phyloP scores from a whole-genome alignment of 2,329 filamentous ascomycete species.

The Diaporthe sp. region DNA sequence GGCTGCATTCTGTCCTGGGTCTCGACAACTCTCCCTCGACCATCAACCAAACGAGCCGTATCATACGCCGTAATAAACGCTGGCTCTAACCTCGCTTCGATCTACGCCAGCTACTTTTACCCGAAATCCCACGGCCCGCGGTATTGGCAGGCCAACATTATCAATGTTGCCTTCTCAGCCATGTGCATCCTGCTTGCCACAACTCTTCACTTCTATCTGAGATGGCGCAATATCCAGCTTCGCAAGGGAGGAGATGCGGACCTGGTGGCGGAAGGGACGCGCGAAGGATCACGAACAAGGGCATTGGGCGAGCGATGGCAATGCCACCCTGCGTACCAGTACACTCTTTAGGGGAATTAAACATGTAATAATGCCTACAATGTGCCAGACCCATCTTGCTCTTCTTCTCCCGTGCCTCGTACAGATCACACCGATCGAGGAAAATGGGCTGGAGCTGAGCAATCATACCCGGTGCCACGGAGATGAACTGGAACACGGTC shows the following conservation, averaged over 20 bases:
- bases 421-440: conserved; percentile 68
- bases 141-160: conserved; percentile 43
- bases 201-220: conserved; percentile 40
- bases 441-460: conserved; percentile 73
- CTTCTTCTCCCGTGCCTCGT: conserved; percentile 71
- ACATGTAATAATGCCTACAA: too few species aligned
- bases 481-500: conserved; percentile 72
- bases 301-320: conserved; percentile 40
- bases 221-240: conserved; percentile 40
- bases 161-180: conserved; percentile 43
- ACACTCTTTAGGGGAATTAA: too few species aligned
- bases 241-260: conserved; percentile 34
- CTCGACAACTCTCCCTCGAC: background rate
- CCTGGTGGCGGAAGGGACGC: background rate
- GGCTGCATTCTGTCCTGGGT: conserved; percentile 21
- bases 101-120: conserved; percentile 38
- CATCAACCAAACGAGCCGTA: background rate
- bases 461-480: conserved; percentile 71
- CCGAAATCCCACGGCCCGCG: conserved; percentile 36
- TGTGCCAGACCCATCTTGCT: conserved; percentile 60
- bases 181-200: conserved; percentile 41
- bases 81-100: conserved; percentile 7
- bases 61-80: background rate
- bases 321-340: conserved; percentile 41
- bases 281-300: conserved; percentile 24